Conservation (phyloP, 176 grass and related monocot genomes). For the Stipa capillata region DNA sequence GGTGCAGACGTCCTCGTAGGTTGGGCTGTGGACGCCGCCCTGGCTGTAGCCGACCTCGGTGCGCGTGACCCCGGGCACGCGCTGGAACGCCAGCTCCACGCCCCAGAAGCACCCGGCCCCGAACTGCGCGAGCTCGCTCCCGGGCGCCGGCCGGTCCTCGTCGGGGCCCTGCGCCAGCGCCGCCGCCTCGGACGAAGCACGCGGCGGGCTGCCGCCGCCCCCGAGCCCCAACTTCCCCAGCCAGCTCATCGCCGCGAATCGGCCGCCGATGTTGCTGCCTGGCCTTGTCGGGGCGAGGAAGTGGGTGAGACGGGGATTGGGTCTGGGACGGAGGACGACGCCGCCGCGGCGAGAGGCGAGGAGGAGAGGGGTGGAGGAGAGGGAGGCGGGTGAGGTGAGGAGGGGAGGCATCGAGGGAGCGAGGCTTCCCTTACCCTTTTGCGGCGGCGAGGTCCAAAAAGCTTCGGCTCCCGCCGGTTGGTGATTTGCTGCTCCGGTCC, state of each 20-base stretch:
- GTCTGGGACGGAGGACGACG: too few species aligned
- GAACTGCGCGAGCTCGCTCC: slow-evolving; percentile 77
- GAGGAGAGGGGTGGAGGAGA: too few species aligned
- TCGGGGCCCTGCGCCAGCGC: slow-evolving; percentile 77
- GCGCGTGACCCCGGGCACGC: slow-evolving; percentile 74
- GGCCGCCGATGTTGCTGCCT: neutral
- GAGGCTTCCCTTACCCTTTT: neutral
- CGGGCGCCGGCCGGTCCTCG: too few species aligned
- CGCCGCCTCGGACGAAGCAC: slow-evolving; percentile 51
- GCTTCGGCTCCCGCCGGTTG: slow-evolving; percentile 8
- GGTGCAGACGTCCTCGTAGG: slow-evolving; percentile 82
- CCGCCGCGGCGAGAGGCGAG: neutral
- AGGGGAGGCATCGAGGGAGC: slow-evolving; percentile 41
- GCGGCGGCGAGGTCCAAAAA: slow-evolving; percentile 36
- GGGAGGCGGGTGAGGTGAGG: slow-evolving; percentile 29
- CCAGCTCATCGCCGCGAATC: slow-evolving; percentile 60
- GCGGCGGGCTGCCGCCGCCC: slow-evolving; percentile 40
- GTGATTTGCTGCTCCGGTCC: too few species aligned
- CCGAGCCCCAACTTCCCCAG: slow-evolving; percentile 75
- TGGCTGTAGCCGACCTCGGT: slow-evolving; percentile 90
- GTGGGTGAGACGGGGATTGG: neutral
- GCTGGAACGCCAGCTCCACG: slow-evolving; percentile 82
- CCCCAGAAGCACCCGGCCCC: slow-evolving; percentile 91
- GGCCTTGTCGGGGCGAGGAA: slow-evolving; percentile 10
- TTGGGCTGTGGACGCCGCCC: slow-evolving; percentile 64